Conservation (phyloP, 352 stramenopile species). For the Plasmopara halstedii region DNA sequence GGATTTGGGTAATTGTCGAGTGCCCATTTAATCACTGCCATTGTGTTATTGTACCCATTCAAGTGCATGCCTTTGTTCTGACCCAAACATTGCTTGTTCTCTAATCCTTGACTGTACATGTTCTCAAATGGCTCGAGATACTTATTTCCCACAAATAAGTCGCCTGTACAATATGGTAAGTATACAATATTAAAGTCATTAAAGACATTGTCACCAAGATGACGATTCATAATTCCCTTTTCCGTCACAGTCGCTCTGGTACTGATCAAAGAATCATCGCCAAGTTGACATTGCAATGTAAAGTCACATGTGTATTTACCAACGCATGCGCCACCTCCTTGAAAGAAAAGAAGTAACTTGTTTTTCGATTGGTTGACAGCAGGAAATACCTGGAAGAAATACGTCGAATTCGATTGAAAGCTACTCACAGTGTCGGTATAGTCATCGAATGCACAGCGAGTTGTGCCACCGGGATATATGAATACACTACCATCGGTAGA, state of each 20-base stretch:
- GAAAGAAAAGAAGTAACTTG: conserved; percentile 54
- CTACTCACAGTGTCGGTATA: conserved; percentile 18
- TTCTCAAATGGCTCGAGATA: conserved; percentile 15
- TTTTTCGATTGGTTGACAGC: conserved; percentile 26
- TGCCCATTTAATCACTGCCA: conserved; percentile 48
- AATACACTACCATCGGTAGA: conserved; percentile 41
- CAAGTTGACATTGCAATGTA: conserved; percentile 33
- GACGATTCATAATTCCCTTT: conserved; percentile 40
- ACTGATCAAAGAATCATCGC: conserved; percentile 27
- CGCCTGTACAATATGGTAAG: conserved; percentile 9
- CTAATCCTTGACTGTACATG: conserved; percentile 23
- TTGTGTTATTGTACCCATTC: conserved; percentile 53
- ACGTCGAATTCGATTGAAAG: conserved; percentile 32
- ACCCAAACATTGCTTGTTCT: conserved; percentile 21
- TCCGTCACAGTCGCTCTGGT: conserved; percentile 27
- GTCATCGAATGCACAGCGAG: conserved; percentile 41
- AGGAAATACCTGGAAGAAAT: conserved; percentile 50
- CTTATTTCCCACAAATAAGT: neutral
- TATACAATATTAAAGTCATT: conserved; percentile 66
- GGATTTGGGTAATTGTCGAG: conserved; percentile 43
- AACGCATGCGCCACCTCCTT: conserved; percentile 46
- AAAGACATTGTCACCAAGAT: conserved; percentile 41
- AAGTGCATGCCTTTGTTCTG: conserved; percentile 38
- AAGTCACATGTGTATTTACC: conserved; percentile 53
- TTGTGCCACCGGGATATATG: conserved; percentile 49